These are phyloP conservation scores for Exophiala spinifera DNA, from an alignment of 2,329 filamentous ascomycete genomes.

Conservation along the genomic window DNA sequence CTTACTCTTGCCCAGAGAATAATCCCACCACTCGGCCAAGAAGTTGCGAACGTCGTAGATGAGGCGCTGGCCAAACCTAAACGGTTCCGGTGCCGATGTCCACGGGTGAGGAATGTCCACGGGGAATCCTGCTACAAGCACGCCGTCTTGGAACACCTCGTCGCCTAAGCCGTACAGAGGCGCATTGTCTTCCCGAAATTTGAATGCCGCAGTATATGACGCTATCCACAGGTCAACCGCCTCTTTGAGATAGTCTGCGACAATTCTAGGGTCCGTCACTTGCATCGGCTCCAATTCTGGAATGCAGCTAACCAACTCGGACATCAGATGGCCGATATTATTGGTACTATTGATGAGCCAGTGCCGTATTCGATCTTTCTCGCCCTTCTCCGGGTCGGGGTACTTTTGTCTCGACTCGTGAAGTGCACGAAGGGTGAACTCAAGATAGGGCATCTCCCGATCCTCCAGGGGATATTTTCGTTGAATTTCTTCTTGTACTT, in stretches of 20 bases:
- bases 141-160: conserved; percentile 64
- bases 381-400: conserved; percentile 61
- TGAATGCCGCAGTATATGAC: conserved; percentile 60
- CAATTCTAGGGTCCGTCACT: conserved; percentile 49
- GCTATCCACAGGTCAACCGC: conserved; percentile 71
- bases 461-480: conserved; percentile 54
- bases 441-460: conserved; percentile 67
- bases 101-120: conserved; percentile 71
- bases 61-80: conserved; percentile 22
- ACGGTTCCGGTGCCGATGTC: conserved; percentile 61
- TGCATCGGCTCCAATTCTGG: conserved; percentile 66
- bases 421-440: conserved; percentile 71
- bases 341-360: conserved; percentile 80
- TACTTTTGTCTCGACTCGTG: conserved; percentile 72
- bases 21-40: conserved; percentile 34
- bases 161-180: conserved; percentile 68
- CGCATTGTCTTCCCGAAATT: conserved; percentile 70
- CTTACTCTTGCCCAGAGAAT: conserved; percentile 24
- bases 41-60: conserved; percentile 27
- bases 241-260: conserved; percentile 56
- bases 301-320: conserved; percentile 74
- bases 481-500: conserved; percentile 68
- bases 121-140: conserved; percentile 62
- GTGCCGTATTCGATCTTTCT: conserved; percentile 75
- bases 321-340: conserved; percentile 69